phyloP scores from a whole-genome alignment of 352 stramenopile species.

The Aphanomyces euteiches region DNA sequence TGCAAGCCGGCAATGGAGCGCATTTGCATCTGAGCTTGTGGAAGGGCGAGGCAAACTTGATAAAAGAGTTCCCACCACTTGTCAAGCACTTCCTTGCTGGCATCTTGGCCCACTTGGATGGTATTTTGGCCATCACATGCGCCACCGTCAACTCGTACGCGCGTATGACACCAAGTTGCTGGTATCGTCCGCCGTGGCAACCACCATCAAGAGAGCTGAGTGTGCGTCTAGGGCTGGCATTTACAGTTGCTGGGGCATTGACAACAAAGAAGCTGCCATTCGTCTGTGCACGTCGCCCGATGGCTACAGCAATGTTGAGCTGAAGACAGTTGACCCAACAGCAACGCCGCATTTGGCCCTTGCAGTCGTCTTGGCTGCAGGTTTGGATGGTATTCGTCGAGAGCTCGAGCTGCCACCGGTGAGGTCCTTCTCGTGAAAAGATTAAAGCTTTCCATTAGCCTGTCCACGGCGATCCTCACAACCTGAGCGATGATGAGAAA shows the following conservation, averaged over 20 bases:
- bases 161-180: constrained; percentile 6
- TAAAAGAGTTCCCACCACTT: not conserved
- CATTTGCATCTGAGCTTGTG: constrained; percentile 16
- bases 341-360: constrained; percentile 4
- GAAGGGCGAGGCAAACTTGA: not conserved
- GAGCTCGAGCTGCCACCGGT: not conserved
- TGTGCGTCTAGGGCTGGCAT: not conserved
- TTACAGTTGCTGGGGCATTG: constrained; percentile 5
- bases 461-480: not conserved
- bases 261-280: constrained; percentile 13
- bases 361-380: not conserved
- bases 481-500: not conserved
- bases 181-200: not conserved
- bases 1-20: constrained; percentile 11
- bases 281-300: not conserved
- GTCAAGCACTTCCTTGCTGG: constrained; percentile 7
- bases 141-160: constrained; percentile 13
- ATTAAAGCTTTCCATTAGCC: not conserved
- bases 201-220: not conserved
- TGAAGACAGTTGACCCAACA: constrained; percentile 5
- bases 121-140: constrained; percentile 1
- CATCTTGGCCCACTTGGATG: constrained; percentile 9
- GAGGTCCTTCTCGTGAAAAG: not conserved
- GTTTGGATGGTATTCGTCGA: constrained; percentile 6
- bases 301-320: constrained; percentile 9